Conservation (phyloP, 768 basidiomycete species). For the Tricholoma bakamatsutake region DNA sequence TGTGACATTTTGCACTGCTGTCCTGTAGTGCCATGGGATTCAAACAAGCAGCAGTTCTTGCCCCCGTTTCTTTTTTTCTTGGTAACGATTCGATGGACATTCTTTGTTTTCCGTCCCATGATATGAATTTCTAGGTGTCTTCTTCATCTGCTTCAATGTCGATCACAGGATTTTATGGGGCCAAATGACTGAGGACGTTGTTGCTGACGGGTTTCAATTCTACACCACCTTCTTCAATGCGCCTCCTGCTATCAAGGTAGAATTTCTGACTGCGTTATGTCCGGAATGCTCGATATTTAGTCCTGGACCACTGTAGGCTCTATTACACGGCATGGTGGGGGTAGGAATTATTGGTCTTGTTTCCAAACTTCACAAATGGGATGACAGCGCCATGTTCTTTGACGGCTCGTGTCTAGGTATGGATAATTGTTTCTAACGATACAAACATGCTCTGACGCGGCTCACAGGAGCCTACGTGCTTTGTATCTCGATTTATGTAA, state of each 20-base stretch:
- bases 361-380: constrained; percentile 80
- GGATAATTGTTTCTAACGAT: constrained; percentile 17
- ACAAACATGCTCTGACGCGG: background rate
- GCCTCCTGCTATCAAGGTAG: constrained; percentile 88
- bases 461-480: constrained; percentile 67
- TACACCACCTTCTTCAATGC: constrained; percentile 92
- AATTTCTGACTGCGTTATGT: constrained; percentile 11
- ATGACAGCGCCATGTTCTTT: constrained; percentile 92
- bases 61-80: constrained; percentile 85
- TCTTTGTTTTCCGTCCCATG: background rate
- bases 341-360: constrained; percentile 72
- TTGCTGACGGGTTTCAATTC: constrained; percentile 80
- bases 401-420: constrained; percentile 85
- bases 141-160: constrained; percentile 82
- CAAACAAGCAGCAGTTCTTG: constrained; percentile 81
- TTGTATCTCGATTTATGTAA: constrained; percentile 71
- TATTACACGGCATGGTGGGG: constrained; percentile 81
- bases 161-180: constrained; percentile 83
- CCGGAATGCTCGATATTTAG: background rate
- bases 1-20: background rate
- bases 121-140: constrained; percentile 45
- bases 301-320: constrained; percentile 43
- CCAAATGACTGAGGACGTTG: constrained; percentile 52
- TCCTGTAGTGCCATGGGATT: constrained; percentile 94
- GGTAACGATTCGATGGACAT: constrained; percentile 41